A percentile compares a stretch with the other conserved stretches of the same genome.
phyloP scores from a whole-genome alignment of 225 moss, liverwort and hornwort species.

The Thuidium tamariscinum region DNA sequence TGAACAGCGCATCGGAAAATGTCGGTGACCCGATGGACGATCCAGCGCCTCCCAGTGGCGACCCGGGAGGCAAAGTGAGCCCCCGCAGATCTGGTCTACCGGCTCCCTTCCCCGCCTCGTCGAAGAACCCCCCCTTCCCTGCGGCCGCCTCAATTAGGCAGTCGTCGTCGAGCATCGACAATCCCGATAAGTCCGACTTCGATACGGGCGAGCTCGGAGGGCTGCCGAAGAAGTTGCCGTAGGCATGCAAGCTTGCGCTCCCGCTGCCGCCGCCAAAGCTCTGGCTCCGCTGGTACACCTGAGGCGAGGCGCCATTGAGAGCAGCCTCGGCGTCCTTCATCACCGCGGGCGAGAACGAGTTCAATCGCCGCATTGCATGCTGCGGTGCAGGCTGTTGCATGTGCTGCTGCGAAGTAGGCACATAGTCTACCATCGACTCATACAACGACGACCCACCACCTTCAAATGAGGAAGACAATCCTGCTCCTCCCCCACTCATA shows the following conservation, averaged over 20 bases:
- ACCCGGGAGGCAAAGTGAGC: constrained; percentile 32
- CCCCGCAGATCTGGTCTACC: constrained; percentile 26
- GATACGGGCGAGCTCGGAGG: constrained; percentile 59
- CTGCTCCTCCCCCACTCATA: constrained; percentile 27
- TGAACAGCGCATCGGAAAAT: constrained; percentile 53
- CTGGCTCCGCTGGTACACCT: constrained; percentile 64
- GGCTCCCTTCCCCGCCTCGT: constrained; percentile 32
- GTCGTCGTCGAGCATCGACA: constrained; percentile 62
- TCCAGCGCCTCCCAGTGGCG: constrained; percentile 21
- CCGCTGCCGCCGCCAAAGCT: constrained; percentile 57
- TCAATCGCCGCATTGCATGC: constrained; percentile 67
- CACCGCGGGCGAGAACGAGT: constrained; percentile 51
- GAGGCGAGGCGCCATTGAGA: constrained; percentile 14
- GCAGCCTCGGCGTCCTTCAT: constrained; percentile 38
- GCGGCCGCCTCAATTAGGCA: constrained; percentile 35
- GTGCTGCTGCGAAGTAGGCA: constrained; percentile 43
- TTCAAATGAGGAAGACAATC: constrained; percentile 15
- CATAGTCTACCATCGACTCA: constrained; percentile 56
- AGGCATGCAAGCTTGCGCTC: constrained; percentile 18
- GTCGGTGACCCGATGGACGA: constrained; percentile 70
- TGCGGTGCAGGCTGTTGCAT: constrained; percentile 26
- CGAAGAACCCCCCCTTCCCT: constrained; percentile 17
- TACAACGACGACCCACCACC: constrained; percentile 28
- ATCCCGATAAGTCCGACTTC: constrained; percentile 36
- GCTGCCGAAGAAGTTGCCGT: constrained; percentile 45